Evolutionary conservation across 208 protist species (phyloP), one percentile per base, ranked within the genome.

Genomic region (Trypanosoma caninum): DNA sequence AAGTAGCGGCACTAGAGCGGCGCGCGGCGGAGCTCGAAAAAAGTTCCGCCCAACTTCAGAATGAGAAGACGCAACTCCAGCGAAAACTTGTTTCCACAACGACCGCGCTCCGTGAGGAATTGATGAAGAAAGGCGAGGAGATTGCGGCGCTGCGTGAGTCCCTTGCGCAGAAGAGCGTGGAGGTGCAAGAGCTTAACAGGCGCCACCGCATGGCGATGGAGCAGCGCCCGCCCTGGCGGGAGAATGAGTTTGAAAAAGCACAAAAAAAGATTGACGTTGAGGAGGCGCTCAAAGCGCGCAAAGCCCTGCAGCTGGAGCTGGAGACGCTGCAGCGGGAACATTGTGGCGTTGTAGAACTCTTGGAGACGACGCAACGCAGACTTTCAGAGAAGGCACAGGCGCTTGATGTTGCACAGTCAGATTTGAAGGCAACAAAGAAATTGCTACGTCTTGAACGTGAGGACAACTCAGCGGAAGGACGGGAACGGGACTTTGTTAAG

Each of bases 21-120:
- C 86, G 80, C 13, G 55, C 80, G 10, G 50, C 65, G 16, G 74
- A 82, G 27, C 70, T 84, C 18, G 78, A 83, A 60, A 66, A 66
- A 18, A 61, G 62, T 27, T 80, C 82, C 46, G 59, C 50, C 40
- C 55, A 72, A 50, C 74, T 88, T 4, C 75, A 71, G n/a, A 59
- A 40, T 1, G 82, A 89, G 35, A 77, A 71, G 41, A 63, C 62
- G 35, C n/a, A 76, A 18, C 40, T 88, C 22, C 76, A 88, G 56
- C 73, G 77, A 55, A 67, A 75, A 16, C 55, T 90, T 47, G 62
- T 87, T 6, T 59, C 72, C 14, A 72, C 72, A 42, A 81, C 80
- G 6, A 52, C 73, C 3, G 37, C 61, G 5, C 60, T 88, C n/a
- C 82, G 86, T 16, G 86, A 85, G n/a, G 86, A 89, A 47, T 46